phyloP scores from a whole-genome alignment of 2,329 filamentous ascomycete species.

The Niveomyces coronatus region DNA sequence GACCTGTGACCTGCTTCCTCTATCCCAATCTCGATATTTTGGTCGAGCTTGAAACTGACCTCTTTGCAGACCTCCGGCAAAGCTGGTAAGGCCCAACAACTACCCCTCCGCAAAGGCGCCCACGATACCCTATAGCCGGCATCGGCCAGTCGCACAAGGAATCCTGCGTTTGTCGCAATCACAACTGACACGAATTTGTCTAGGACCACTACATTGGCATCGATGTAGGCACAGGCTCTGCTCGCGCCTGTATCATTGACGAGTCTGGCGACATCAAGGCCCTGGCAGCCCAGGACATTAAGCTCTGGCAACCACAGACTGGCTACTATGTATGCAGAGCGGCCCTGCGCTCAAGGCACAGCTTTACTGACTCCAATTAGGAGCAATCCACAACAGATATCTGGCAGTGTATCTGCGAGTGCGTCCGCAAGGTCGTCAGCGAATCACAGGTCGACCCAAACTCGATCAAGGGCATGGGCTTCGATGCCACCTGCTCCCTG shows the following conservation, averaged over 20 bases:
- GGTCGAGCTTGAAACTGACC: neutral
- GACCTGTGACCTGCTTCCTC: slow-evolving; percentile 5
- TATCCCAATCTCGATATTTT: slow-evolving; percentile 1
- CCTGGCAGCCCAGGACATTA: slow-evolving; percentile 64
- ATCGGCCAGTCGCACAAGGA: neutral
- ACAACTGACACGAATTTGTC: neutral
- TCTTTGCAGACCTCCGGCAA: slow-evolving; percentile 3
- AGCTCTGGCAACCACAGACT: slow-evolving; percentile 67
- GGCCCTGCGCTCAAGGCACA: neutral
- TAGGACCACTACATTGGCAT: slow-evolving; percentile 67
- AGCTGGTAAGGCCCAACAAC: slow-evolving; percentile 8
- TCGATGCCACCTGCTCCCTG: slow-evolving; percentile 97
- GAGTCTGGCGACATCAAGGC: slow-evolving; percentile 77
- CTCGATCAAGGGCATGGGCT: slow-evolving; percentile 81
- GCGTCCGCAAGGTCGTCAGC: slow-evolving; percentile 70
- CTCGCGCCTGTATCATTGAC: slow-evolving; percentile 92
- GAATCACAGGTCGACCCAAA: slow-evolving; percentile 69
- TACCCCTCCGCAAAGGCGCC: slow-evolving; percentile 4
- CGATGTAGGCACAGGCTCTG: slow-evolving; percentile 93
- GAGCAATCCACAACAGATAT: slow-evolving; percentile 98
- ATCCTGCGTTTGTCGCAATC: neutral
- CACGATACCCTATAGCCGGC: neutral
- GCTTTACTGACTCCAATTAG: slow-evolving; percentile 24
- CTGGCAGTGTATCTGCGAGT: slow-evolving; percentile 87
- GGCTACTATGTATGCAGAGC: slow-evolving; percentile 60